Conservation (phyloP, 1,139 yeast species). For the Pichia inconspicua region DNA sequence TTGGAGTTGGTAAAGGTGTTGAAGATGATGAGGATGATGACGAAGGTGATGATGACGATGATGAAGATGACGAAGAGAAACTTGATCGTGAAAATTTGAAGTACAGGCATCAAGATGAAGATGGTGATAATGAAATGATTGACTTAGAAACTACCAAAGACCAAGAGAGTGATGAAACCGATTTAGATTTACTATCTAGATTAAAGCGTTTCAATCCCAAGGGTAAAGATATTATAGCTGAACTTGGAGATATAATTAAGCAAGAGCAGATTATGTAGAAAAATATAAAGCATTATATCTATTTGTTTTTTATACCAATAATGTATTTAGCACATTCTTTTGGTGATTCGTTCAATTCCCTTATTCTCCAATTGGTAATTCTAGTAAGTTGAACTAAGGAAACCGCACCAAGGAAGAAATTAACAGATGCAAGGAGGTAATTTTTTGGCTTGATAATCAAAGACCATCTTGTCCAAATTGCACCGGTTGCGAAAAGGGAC, state of each 20-base stretch:
- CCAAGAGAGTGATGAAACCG: slow-evolving; percentile 28
- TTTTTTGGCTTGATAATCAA: slow-evolving; percentile 88
- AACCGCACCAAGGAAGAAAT: slow-evolving; percentile 85
- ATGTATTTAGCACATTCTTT: slow-evolving; percentile 52
- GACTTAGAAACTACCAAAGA: slow-evolving; percentile 20
- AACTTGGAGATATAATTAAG: slow-evolving; percentile 28
- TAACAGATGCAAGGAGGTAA: slow-evolving; percentile 80
- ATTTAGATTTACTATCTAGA: slow-evolving; percentile 6
- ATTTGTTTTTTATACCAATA: slow-evolving; percentile 36
- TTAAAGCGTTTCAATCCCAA: background rate
- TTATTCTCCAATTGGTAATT: slow-evolving; percentile 55
- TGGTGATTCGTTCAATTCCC: slow-evolving; percentile 38
- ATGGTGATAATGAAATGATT: slow-evolving; percentile 16
- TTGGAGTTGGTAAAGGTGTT: slow-evolving; percentile 22
- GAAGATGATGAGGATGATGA: slow-evolving; percentile 16
- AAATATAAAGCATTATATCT: background rate
- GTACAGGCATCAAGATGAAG: slow-evolving; percentile 13
- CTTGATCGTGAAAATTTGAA: slow-evolving; percentile 22
- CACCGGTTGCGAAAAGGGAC: slow-evolving; percentile 86
- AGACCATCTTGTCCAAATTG: slow-evolving; percentile 98
- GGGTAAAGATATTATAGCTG: slow-evolving; percentile 1
- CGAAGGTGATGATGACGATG: slow-evolving; percentile 22
- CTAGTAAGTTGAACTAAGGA: slow-evolving; percentile 80
- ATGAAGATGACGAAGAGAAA: slow-evolving; percentile 23
- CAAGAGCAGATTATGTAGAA: slow-evolving; percentile 16